Conservation (phyloP, 305 asterid species). For the Nicotiana rustica region DNA sequence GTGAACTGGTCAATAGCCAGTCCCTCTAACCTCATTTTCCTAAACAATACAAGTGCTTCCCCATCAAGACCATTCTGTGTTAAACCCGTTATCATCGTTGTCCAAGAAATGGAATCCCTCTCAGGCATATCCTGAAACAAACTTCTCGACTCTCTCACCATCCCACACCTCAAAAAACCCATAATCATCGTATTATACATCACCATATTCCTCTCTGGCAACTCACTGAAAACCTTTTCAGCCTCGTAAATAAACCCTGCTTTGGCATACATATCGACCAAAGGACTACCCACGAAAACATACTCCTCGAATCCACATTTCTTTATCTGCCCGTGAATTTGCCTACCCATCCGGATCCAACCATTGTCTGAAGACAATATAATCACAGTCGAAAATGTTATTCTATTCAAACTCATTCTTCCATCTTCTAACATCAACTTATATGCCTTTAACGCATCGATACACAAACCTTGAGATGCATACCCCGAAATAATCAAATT, state of each 20-base stretch:
- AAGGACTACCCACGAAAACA: constrained; percentile 83
- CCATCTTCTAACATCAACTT: constrained; percentile 71
- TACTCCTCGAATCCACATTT: constrained; percentile 75
- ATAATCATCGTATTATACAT: constrained; percentile 81
- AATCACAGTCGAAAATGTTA: constrained; percentile 70
- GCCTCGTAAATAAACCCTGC: constrained; percentile 71
- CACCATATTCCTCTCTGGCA: constrained; percentile 81
- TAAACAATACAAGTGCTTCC: constrained; percentile 62
- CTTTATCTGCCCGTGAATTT: constrained; percentile 78
- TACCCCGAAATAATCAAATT: constrained; percentile 85
- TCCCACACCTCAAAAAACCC: constrained; percentile 80
- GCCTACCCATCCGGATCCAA: constrained; percentile 69
- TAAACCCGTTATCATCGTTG: constrained; percentile 82
- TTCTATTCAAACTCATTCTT: constrained; percentile 65
- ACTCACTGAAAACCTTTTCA: constrained; percentile 65
- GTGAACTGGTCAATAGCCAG: constrained; percentile 80
- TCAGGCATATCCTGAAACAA: constrained; percentile 68
- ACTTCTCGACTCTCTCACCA: constrained; percentile 62
- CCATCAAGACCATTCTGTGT: constrained; percentile 62
- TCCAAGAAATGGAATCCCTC: constrained; percentile 90
- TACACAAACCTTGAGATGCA: constrained; percentile 50
- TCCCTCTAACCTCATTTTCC: constrained; percentile 68
- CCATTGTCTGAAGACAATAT: constrained; percentile 67
- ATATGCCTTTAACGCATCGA: constrained; percentile 70
- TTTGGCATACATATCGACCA: constrained; percentile 91